phyloP scores from a whole-genome alignment of 1,284 basidiomycete species.

The Cryptococcus neoformans region DNA sequence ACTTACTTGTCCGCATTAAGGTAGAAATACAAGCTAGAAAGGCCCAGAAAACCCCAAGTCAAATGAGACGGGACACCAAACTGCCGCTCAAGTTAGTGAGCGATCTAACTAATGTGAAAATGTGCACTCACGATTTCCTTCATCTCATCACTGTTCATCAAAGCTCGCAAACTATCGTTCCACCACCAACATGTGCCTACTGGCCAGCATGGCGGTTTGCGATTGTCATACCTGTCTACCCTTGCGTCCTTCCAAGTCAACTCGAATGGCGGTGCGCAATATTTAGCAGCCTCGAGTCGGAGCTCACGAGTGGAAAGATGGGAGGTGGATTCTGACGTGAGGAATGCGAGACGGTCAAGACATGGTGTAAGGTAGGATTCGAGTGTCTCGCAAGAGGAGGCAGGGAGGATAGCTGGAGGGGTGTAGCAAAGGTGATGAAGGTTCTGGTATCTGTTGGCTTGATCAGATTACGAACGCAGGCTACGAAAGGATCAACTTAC shows the following conservation, averaged over 20 bases:
- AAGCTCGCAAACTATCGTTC: not conserved
- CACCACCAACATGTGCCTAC: constrained; percentile 10
- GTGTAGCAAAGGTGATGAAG: constrained; percentile 5
- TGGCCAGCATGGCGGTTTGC: constrained; percentile 2
- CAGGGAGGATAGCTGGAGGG: constrained; percentile 1
- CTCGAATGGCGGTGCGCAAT: not conserved
- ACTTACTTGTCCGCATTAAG: constrained; percentile 6
- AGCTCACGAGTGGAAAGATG: constrained; percentile 2
- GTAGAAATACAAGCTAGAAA: constrained; percentile 2
- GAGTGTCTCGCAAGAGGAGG: constrained; percentile 1
- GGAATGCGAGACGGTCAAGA: constrained; percentile 4
- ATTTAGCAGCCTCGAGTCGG: not conserved
- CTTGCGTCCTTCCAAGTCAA: constrained; percentile 1
- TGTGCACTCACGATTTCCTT: constrained; percentile 2
- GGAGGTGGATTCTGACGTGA: not conserved
- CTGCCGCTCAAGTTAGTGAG: not conserved
- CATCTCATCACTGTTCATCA: constrained; percentile 8
- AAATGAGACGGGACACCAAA: constrained; percentile 7
- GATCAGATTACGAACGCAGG: not conserved
- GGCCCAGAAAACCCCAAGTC: constrained; percentile 5
- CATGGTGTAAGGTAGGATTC: constrained; percentile 2
- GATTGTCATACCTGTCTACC: constrained; percentile 3
- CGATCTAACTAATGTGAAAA: not conserved
- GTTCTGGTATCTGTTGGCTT: constrained; percentile 1
- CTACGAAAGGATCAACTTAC: not conserved